Evolutionary conservation across 176 grass and related monocot species (phyloP).

Genomic region (Musa schizocarpa): DNA sequence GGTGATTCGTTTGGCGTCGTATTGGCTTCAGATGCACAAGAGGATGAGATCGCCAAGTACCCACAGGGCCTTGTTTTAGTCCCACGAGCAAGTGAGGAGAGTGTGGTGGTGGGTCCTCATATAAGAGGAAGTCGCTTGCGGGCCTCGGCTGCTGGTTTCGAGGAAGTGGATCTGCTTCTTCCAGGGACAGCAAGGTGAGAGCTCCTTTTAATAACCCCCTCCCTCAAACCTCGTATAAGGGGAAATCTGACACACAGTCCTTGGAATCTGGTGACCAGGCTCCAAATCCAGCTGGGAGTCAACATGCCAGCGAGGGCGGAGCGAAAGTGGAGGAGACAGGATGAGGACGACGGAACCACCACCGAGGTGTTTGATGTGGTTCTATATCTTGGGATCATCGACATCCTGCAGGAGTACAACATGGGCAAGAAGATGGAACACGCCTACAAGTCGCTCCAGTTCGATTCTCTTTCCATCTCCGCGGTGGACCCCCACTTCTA

Average conservation of each 20-base stretch:
- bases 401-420: slow-evolving; percentile 93
- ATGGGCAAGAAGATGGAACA: slow-evolving; percentile 90
- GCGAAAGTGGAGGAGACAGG: slow-evolving; percentile 34
- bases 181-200: slow-evolving; percentile 74
- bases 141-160: slow-evolving; percentile 69
- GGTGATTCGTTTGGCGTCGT: background rate
- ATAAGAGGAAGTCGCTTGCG: slow-evolving; percentile 76
- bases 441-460: slow-evolving; percentile 89
- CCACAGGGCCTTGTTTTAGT: slow-evolving; percentile 79
- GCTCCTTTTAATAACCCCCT: no score
- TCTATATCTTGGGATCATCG: slow-evolving; percentile 96
- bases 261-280: slow-evolving; percentile 30
- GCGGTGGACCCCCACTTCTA: slow-evolving; percentile 74
- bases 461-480: slow-evolving; percentile 76
- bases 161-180: slow-evolving; percentile 89
- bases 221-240: no score
- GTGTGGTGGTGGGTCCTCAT: slow-evolving; percentile 73
- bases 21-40: slow-evolving; percentile 51
- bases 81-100: slow-evolving; percentile 54
- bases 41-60: slow-evolving; percentile 62
- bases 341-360: slow-evolving; percentile 34
- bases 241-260: no score
- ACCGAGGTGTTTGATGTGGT: slow-evolving; percentile 80
- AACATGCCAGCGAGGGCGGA: slow-evolving; percentile 95
- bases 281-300: slow-evolving; percentile 93